These are phyloP conservation scores for Pseudonectria buxi DNA, from an alignment of 2,329 filamentous ascomycete genomes.

Conservation along the genomic window DNA sequence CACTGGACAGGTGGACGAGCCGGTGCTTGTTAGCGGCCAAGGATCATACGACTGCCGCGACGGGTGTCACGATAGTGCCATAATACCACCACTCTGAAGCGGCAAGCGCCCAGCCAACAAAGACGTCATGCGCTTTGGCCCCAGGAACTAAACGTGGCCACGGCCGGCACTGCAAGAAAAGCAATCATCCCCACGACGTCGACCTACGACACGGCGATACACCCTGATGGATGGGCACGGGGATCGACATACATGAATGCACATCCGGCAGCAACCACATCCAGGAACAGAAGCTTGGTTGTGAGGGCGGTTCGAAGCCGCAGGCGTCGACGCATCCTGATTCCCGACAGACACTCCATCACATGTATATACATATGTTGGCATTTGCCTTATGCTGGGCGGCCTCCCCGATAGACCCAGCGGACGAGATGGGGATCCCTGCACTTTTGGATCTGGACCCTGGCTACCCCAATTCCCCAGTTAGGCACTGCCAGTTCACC, in stretches of 20 bases:
- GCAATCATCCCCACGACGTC: constrained; percentile 16
- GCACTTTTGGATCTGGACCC: constrained; percentile 10
- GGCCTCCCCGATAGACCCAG: constrained; percentile 2
- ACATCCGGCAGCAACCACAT: constrained; percentile 5
- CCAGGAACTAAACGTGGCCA: constrained; percentile 17
- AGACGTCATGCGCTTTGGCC: constrained; percentile 22
- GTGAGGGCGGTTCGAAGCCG: constrained; percentile 6
- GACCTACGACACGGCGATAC: constrained; percentile 9
- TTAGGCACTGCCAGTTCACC: constrained; percentile 9
- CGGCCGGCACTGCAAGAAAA: constrained; percentile 22
- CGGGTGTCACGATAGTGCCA: constrained; percentile 12
- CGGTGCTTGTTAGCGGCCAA: constrained; percentile 17
- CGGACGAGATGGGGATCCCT: constrained; percentile 9
- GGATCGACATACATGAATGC: constrained; percentile 17
- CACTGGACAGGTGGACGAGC: constrained; percentile 7
- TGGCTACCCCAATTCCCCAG: constrained; percentile 11
- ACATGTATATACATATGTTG: background rate
- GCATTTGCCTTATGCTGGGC: constrained; percentile 6
- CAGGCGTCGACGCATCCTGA: constrained; percentile 14
- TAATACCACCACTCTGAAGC: constrained; percentile 16
- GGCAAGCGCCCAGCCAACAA: constrained; percentile 21
- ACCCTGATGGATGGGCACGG: constrained; percentile 11
- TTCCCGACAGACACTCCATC: constrained; percentile 2
- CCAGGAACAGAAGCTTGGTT: background rate
- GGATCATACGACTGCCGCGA: constrained; percentile 24